These are phyloP conservation scores for Phytopythium montanum DNA, from an alignment of 352 stramenopile genomes.

Conservation along the genomic window DNA sequence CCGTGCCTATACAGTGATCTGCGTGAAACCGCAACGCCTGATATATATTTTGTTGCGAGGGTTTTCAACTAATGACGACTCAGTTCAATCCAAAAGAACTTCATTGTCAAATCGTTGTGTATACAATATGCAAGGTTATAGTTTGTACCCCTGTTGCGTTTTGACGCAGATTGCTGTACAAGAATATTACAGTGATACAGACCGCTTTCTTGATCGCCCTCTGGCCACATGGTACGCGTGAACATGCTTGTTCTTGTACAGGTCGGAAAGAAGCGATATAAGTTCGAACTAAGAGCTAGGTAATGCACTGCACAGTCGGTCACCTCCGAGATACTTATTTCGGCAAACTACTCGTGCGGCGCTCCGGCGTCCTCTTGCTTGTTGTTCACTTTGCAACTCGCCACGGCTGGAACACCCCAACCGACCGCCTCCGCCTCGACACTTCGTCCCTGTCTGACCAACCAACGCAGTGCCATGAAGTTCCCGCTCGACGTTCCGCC, in stretches of 20 bases:
- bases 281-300: not conserved
- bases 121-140: too few relatives aligned
- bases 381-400: slow-evolving; percentile 6
- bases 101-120: too few relatives aligned
- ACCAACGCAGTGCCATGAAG: slow-evolving; percentile 13
- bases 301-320: not conserved
- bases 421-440: not conserved
- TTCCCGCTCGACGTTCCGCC: slow-evolving; percentile 13
- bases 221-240: not conserved
- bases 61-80: too few relatives aligned
- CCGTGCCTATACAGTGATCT: too few relatives aligned
- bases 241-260: too few relatives aligned
- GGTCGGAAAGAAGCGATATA: too few relatives aligned
- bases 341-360: not conserved
- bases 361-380: not conserved
- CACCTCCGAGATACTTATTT: not conserved
- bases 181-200: too few relatives aligned
- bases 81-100: too few relatives aligned
- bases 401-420: not conserved
- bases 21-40: too few relatives aligned
- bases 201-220: not conserved
- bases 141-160: too few relatives aligned
- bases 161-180: too few relatives aligned
- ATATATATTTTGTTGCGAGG: too few relatives aligned
- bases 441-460: not conserved